Conservation (phyloP, 2,329 filamentous ascomycete genomes). For the Fusarium tuaranense region DNA sequence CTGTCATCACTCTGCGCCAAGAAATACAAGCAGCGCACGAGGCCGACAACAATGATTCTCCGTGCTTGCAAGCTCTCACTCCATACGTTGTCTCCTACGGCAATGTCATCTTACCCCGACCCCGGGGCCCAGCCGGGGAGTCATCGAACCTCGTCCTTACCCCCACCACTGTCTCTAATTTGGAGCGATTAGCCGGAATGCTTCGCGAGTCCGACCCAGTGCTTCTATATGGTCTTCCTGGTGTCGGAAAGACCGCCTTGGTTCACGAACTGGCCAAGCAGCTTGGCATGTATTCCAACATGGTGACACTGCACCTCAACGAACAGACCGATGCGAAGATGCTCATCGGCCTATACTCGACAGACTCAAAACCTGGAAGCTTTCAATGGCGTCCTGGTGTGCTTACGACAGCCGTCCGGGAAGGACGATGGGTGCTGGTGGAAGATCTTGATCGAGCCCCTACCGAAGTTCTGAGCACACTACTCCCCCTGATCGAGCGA, state of each 20-base stretch:
- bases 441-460: conserved; percentile 97
- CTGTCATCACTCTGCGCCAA: conserved; percentile 56
- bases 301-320: conserved; percentile 96
- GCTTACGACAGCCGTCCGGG: conserved; percentile 90
- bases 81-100: conserved; percentile 74
- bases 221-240: conserved; percentile 83
- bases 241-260: conserved; percentile 90
- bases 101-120: conserved; percentile 74
- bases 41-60: conserved; percentile 12
- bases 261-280: conserved; percentile 84
- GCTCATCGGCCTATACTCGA: conserved; percentile 93
- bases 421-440: conserved; percentile 96
- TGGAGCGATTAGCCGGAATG: conserved; percentile 74
- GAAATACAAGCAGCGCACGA: conserved; percentile 47
- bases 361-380: conserved; percentile 85
- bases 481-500: conserved; percentile 91
- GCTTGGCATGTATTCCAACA: conserved; percentile 81
- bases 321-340: conserved; percentile 99
- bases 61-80: conserved; percentile 62
- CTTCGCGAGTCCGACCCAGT: conserved; percentile 78
- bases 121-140: conserved; percentile 60
- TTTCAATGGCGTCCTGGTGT: conserved; percentile 95
- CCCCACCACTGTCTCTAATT: conserved; percentile 77
- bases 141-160: conserved; percentile 74
- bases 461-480: conserved; percentile 91